Evolutionary conservation across 352 stramenopile genomes (phyloP).

Genomic region (Pythium oligandrum): DNA sequence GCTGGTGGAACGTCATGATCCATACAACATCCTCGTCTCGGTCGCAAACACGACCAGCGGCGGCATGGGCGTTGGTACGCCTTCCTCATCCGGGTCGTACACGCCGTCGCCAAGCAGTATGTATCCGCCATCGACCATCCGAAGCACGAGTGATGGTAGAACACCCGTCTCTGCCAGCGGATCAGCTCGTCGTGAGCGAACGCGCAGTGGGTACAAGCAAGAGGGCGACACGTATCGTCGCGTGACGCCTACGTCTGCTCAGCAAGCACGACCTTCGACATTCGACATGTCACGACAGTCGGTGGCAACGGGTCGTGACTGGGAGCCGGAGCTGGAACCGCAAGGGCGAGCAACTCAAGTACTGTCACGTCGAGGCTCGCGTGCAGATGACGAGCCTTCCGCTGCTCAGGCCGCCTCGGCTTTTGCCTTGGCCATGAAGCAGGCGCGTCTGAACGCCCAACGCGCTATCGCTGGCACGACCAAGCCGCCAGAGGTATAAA

Average conservation of each 20-base stretch:
- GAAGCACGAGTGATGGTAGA: no score
- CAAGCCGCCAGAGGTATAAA: slow-evolving; percentile 3
- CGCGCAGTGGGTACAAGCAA: no score
- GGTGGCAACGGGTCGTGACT: not conserved
- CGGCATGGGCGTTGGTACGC: not conserved
- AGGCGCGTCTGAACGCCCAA: slow-evolving; percentile 66
- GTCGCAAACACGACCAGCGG: slow-evolving; percentile 3
- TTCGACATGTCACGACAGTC: not conserved
- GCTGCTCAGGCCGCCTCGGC: slow-evolving; percentile 51
- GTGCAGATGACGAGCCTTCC: slow-evolving; percentile 18
- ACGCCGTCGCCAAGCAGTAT: not conserved
- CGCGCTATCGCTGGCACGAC: slow-evolving; percentile 16
- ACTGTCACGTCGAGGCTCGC: slow-evolving; percentile 2
- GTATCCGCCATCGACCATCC: no score
- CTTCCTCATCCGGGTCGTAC: not conserved
- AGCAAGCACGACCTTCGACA: slow-evolving; percentile 1
- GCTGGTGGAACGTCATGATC: slow-evolving; percentile 41
- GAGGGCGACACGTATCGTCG: no score
- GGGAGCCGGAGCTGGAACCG: slow-evolving; percentile 1
- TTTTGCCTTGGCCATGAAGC: slow-evolving; percentile 77
- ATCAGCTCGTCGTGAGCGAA: no score
- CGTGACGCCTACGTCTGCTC: not conserved
- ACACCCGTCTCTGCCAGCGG: no score
- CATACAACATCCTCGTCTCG: slow-evolving; percentile 14
- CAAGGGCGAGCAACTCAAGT: not conserved